phyloP scores from a whole-genome alignment of 176 grass and related monocot genomes.

The Typha latifolia region DNA sequence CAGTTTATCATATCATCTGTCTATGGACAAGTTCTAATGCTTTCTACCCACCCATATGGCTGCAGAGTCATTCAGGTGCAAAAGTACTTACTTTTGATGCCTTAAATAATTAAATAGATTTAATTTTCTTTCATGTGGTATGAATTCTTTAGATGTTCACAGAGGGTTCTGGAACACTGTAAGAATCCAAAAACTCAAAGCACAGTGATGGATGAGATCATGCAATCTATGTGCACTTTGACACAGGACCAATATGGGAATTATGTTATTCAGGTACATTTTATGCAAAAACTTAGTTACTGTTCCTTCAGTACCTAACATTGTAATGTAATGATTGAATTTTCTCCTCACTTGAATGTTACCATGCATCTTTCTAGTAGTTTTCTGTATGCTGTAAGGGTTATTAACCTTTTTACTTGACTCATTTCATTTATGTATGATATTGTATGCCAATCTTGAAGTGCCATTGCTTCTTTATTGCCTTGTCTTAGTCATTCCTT shows the following conservation, averaged over 20 bases:
- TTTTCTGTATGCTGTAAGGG: too few relatives aligned
- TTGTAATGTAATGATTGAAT: not conserved
- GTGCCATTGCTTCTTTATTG: too few relatives aligned
- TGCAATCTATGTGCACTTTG: slow-evolving; percentile 51
- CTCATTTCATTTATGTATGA: too few relatives aligned
- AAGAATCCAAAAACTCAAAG: slow-evolving; percentile 29
- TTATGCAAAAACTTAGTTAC: not conserved
- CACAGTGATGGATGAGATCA: slow-evolving; percentile 59
- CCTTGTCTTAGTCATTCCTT: too few relatives aligned
- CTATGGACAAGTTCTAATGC: slow-evolving; percentile 16
- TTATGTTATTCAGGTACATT: slow-evolving; percentile 82
- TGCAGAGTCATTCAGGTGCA: slow-evolving; percentile 33
- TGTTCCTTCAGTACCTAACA: not conserved
- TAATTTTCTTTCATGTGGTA: not conserved
- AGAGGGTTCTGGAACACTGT: slow-evolving; percentile 49
- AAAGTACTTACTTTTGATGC: not conserved
- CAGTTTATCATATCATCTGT: slow-evolving; percentile 35
- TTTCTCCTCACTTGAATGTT: too few relatives aligned
- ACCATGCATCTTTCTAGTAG: too few relatives aligned
- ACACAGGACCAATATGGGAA: slow-evolving; percentile 85
- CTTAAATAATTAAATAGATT: not conserved
- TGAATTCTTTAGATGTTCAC: slow-evolving; percentile 1
- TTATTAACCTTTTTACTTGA: too few relatives aligned
- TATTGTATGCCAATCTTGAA: too few relatives aligned
- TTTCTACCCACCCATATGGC: slow-evolving; percentile 33